Evolutionary conservation across 163 green algal species (phyloP), one percentile per base, ranked within the genome.

Genomic region (Trebouxia gelatinosa): DNA sequence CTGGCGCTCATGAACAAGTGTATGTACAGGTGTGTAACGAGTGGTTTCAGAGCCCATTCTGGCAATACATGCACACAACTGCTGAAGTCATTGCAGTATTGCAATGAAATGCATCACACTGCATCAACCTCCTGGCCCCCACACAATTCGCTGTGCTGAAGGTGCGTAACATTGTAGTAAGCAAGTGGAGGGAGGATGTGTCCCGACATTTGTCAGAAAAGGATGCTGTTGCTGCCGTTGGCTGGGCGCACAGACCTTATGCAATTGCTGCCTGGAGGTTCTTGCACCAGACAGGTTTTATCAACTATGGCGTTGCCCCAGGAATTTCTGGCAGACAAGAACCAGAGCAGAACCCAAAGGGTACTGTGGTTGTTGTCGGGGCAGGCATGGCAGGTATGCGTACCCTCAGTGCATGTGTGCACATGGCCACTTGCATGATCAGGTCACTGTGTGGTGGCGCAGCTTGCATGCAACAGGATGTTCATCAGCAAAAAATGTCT

Each of bases 221-320:
- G 19, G 82, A 91, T 7, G 89, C 91, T 13, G 68, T 85, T 21
- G 68, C 37, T 5, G 80, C 66, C 5, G 78, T 90, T 19, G 39
- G 80, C 31, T 43, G 67, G 0, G 80, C 70, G 21, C 74, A 86
- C 34, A 65, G 70, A 6, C 43, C 59, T 16, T 83, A 87, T 32
- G 85, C 74, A 3, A 76, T 77, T 31, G 77, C 80, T n/a, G 86
- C 84, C 26, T 89, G 80, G 79, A 64, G 57, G 21, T 90, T 91
- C 64, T 74, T 91, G 26, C 67, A 85, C n/a, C 70, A 75, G 23
- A 75, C 86, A n/a, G 95, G 95, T 6, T 96, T 91, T 84, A 98
- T 99, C 77, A 99, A 99, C 87, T 98, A 94, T 83, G 95, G 95
- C 0, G 81, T 96, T n/a, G 76, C 86, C 7, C 85, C 81, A 16